Evolutionary conservation across 805 yeast species (phyloP), one percentile per base, ranked within the genome.

Genomic region (Saccharomycopsis synnaedendra): DNA sequence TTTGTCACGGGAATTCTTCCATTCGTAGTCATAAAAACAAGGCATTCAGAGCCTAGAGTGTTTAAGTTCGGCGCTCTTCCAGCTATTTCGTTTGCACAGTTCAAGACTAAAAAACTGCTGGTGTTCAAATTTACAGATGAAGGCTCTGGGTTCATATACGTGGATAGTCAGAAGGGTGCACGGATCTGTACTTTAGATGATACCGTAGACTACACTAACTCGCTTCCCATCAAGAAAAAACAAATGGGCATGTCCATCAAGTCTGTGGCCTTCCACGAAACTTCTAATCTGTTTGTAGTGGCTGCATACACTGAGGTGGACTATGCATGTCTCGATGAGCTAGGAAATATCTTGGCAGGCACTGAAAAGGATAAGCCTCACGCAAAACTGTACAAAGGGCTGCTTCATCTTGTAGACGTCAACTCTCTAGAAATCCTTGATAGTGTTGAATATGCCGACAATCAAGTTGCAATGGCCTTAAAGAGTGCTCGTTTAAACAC

Each of bases 1-100:
- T 72, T 85, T 55, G 75, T 86, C 2, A 79, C 90, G 2, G 96
- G 96, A 41, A 74, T 73, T 27, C 77, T 75, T 11, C 85, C 96
- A 1, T 82, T 76, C 54, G 66, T 81, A 45, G 73, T 88, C 4
- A 59, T 78, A n/a, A 85, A 84, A 54, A 73, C 80, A 8, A 67
- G 75, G 40, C 77, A 75, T 52, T 75, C 93, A 0, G 62, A 67
- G 4, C 85, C 90, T 3, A 68, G 83, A 48, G 65, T 84, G 9
- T 78, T 77, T 61, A 78, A 76, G 53, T 82, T 87, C 58, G 74
- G 86, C 4, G 73, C 75, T 42, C 70, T 75, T 6, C 77, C 85
- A 0, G 70, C 80, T 32, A 74, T 81, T n/a, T 80, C 89, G 1
- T 72, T 85, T 55, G 80, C 84, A 2, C 67, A 73, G 5, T 77